A percentile compares a stretch with the other conserved stretches of the same genome.
phyloP scores from a whole-genome alignment of 805 yeast genomes.

The Naumovozyma dairenensis region DNA sequence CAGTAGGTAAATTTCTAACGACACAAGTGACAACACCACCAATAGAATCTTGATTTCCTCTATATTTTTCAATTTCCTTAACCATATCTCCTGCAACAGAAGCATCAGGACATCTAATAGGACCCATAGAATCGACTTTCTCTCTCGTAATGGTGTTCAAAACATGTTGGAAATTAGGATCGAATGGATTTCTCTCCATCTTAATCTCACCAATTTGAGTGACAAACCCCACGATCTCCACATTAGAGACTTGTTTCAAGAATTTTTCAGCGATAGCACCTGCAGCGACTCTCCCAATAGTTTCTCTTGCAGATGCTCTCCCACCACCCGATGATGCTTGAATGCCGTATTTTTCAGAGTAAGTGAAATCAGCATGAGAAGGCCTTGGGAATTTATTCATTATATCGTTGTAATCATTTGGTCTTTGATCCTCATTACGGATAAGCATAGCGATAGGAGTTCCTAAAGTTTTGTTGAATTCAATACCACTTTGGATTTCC shows the following conservation, averaged over 20 bases:
- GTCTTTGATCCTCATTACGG: constrained; percentile 90
- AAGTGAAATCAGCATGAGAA: constrained; percentile 95
- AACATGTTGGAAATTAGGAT: constrained; percentile 53
- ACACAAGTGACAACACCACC: constrained; percentile 99
- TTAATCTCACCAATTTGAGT: constrained; percentile 78
- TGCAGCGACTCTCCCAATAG: constrained; percentile 97
- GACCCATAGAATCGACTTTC: constrained; percentile 76
- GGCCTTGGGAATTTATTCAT: constrained; percentile 88
- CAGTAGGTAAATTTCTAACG: constrained; percentile 83
- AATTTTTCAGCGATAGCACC: constrained; percentile 97
- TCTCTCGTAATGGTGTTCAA: constrained; percentile 78
- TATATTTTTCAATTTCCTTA: constrained; percentile 73
- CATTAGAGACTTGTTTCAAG: constrained; percentile 60
- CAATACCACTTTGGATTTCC: constrained; percentile 90
- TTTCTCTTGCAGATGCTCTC: constrained; percentile 92
- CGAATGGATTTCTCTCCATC: constrained; percentile 64
- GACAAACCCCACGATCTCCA: constrained; percentile 94
- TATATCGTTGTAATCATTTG: constrained; percentile 90
- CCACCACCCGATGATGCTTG: constrained; percentile 98
- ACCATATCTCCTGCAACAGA: constrained; percentile 68
- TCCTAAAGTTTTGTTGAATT: constrained; percentile 81
- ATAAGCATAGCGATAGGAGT: constrained; percentile 94
- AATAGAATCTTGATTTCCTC: constrained; percentile 83
- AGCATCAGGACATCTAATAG: constrained; percentile 87
- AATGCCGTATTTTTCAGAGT: constrained; percentile 78